phyloP scores from a whole-genome alignment of 2,329 filamentous ascomycete genomes.

The Trichophyton schoenleinii region DNA sequence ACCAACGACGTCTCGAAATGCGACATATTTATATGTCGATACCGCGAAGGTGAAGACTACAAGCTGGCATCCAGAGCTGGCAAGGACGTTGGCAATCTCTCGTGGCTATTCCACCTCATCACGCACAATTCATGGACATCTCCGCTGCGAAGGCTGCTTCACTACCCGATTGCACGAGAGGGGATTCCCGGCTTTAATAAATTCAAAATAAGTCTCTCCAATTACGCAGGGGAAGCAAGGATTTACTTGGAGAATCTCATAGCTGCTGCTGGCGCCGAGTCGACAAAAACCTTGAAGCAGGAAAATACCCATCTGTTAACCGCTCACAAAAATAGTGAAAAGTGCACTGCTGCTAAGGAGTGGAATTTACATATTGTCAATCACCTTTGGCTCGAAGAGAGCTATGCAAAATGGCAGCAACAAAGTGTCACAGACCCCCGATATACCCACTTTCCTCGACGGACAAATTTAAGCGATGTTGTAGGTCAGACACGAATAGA shows the following conservation, averaged over 20 bases:
- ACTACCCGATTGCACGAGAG: constrained; percentile 70
- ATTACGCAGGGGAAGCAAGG: constrained; percentile 88
- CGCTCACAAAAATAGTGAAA: constrained; percentile 78
- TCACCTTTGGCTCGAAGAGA: constrained; percentile 95
- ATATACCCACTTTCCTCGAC: constrained; percentile 74
- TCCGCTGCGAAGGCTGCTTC: constrained; percentile 66
- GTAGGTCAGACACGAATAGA: constrained; percentile 82
- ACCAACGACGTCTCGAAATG: constrained; percentile 55
- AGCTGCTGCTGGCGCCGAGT: constrained; percentile 68
- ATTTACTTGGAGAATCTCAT: constrained; percentile 90
- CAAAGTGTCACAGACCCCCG: constrained; percentile 59
- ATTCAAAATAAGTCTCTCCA: constrained; percentile 77
- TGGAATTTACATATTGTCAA: constrained; percentile 88
- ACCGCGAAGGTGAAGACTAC: constrained; percentile 70
- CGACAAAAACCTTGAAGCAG: constrained; percentile 86
- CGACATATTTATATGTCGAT: constrained; percentile 78
- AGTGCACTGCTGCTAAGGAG: constrained; percentile 80
- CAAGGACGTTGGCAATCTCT: constrained; percentile 80
- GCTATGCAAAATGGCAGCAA: constrained; percentile 76
- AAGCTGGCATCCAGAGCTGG: constrained; percentile 58
- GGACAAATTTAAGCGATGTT: constrained; percentile 86
- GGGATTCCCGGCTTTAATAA: constrained; percentile 69
- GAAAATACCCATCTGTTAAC: constrained; percentile 95
- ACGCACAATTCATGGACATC: constrained; percentile 81
- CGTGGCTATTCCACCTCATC: constrained; percentile 89